Evolutionary conservation across 2,329 filamentous ascomycete species (phyloP), one percentile per base, ranked within the genome.

Genomic region (Ophiostoma quercus): DNA sequence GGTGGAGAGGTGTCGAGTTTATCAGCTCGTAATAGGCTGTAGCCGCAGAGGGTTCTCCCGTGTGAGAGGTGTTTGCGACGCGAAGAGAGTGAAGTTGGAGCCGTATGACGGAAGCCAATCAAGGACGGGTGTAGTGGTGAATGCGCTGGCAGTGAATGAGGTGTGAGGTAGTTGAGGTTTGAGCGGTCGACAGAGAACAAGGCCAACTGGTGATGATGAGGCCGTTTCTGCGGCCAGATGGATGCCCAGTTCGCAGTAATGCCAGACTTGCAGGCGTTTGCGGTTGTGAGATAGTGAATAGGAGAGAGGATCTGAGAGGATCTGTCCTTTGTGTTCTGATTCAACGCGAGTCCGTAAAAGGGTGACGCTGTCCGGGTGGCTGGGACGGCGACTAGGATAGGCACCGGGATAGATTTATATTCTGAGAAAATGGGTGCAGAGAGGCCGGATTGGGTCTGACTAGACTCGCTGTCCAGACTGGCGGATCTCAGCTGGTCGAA

Each of bases 21-120:
- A 67, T 25, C 67, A 72, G 71, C 70, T 71, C 41, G 68, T 57
- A 68, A 70, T 72, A 70, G 69, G 71, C 43, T 70, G 67, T 41
- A 34, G 68, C 60, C 34, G 66, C 54, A 47, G 71, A 66, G 68
- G 63, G 51, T 67, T 66, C 54, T 63, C 43, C 25, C 39, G 54
- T 29, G 34, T 62, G 57, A 29, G 60, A 63, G 60, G 32, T 43
- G 66, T 68, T 70, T 68, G 69, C 37, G 69, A 57, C 67, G 67
- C 65, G 54, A 63, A 16, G 60, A 37, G 60, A 63, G 32, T n/a
- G 32, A 34, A 25, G 12, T 47, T 47, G 43, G n/a, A 25, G n/a
- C 25, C n/a, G 22, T 25, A 22, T 57, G 51, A 25, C n/a, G 51
- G 51, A 62, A 34, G 29, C 57, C 57, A 62, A 62, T 34, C 25